Evolutionary conservation across 176 grass and related monocot genomes (phyloP), one percentile per base, ranked within the genome.

Genomic region (sorghum (Sorghum bicolor)): DNA sequence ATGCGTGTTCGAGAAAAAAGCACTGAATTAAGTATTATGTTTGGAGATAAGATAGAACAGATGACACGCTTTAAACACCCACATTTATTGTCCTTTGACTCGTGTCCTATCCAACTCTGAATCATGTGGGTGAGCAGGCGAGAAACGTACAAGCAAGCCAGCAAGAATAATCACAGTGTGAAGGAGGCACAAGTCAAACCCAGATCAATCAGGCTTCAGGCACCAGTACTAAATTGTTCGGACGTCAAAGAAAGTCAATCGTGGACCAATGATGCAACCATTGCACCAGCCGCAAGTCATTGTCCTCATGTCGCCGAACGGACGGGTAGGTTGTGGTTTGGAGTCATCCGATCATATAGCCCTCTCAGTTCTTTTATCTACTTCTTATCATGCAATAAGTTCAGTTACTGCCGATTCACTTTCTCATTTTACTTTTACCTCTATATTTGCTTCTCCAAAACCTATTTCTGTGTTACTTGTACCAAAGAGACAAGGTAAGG

Each of bases 181-280:
- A 40, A 55, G 67, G 74, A 79, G 43, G 36, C 84, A 61, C 80
- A 90, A 83, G 84, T 90, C 88, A 90, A 90, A 79, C 67, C 45
- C 67, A 60, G 22, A 31, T 79, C 80, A 83, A 83, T 83, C 67
- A 83, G 8, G 55, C 55, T 25, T 24, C 22, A 2, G 74, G 16
- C 20, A 13, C 36, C 57, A 31, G 28, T 74, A 79, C 67, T 79
- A 74, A 67, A 74, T 83, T 83, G 66, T 86, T 79, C 68, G 58
- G 64, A 83, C 57, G 74, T 78, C 75, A 82, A 86, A 74, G 5
- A 79, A 83, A 86, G 88, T 90, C 88, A 90, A 90, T 67, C 45
- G 28, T 74, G 47, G 84, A 86, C 74, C 79, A 78, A 78, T 86
- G 79, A 90, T 86, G 78, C 57, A 82, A 82, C 79, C 79, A 78